Base-by-base conservation (phyloP, 31 red algal genomes). In the Endocladia muricata region DNA sequence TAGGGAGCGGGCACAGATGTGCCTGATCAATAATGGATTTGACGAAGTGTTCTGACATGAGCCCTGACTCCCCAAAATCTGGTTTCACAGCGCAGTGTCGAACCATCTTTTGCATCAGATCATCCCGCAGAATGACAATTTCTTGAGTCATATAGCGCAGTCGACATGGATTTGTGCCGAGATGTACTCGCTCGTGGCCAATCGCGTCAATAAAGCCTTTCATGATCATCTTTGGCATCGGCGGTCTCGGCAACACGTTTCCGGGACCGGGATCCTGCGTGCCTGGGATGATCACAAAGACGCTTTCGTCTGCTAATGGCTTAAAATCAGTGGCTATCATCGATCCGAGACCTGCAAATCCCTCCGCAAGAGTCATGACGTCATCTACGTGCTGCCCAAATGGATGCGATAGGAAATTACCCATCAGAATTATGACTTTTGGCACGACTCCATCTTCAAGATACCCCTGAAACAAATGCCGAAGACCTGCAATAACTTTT, bases 231-330 rank as follows among this genome's bases (percentile, higher is more conserved):
- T 60, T 34, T 15, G 80, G 84, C 76, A 96, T 71, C 22, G 81
- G 79, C 34, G 84, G 82, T 61, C 74, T 55, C 2, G 84, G 85
- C 17, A 86, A 41, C 5, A 81, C 74, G 35, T 83, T 84, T 15
- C 74, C 80, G 33, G 81, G 74, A 40, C 83, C 93, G 2, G 85
- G 71, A 48, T 96, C 93, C 25, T 82, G 79, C 61, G 74, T 57
- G 22, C 93, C 93, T 6, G 93, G 93, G 9, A 96, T 48, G 30
- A 96, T 67, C 7, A 96, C 85, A 69, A 96, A 82, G 17, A 67
- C 76, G 65, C 59, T 81, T 48, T 73, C 52, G 29, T 84, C 80
- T 38, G 68, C 70, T 21, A 90, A 41, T 31, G 36, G 19, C 26
- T 63, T 29, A 79, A 88, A 91, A 13, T 91, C 87, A 0, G 68